Base-by-base conservation (phyloP, 164 flowering plant genomes). In the Kingdonia uniflora region DNA sequence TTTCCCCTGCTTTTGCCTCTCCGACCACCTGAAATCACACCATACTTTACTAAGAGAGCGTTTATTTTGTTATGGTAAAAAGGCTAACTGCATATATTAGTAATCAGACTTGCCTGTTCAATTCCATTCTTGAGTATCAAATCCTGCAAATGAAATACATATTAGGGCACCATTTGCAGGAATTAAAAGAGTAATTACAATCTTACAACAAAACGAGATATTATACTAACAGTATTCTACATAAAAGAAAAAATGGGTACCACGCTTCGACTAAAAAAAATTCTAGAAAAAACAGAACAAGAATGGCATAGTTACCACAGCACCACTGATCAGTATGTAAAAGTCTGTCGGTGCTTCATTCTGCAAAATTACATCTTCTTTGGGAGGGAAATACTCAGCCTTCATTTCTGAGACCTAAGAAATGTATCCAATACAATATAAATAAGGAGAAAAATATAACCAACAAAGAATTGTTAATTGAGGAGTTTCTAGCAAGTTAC, bases 311-410 rank as follows among this genome's bases (percentile, higher is more conserved):
- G 2, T 73, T 78, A 90, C 98, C 87, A 79, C 83, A 39, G 95
- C 79, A 42, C 98, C 98, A 35, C 74, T 67, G 50, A 80, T 94
- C 49, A 91, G 70, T 43, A 91, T 59, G 55, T 91, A 91, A 64
- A 91, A 84, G 64, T 91, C 98, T 16, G 95, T 87, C 2, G 98
- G 96, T 38, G 96, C 94, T 76, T 91, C 98, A 67, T 91, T 90
- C 64, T 85, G 96, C 68, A 91, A 74, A 56, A 87, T 85, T 25
- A 87, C 82, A 65, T 91, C 96, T 75, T 85, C 95, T 64, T 80
- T 87, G n/a, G 98, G 95, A 51, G 95, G 87, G 63, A 82, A 91
- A 61, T 81, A 91, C 68, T 87, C 96, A 1, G 94, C 82, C 72
- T 84, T 91, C 95, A 87, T 87, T 69, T 85, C 97, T 2, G 97